Evolutionary conservation across 1,284 basidiomycete species (phyloP), one percentile per base, ranked within the genome.

Genomic region (Puccinia hordei): DNA sequence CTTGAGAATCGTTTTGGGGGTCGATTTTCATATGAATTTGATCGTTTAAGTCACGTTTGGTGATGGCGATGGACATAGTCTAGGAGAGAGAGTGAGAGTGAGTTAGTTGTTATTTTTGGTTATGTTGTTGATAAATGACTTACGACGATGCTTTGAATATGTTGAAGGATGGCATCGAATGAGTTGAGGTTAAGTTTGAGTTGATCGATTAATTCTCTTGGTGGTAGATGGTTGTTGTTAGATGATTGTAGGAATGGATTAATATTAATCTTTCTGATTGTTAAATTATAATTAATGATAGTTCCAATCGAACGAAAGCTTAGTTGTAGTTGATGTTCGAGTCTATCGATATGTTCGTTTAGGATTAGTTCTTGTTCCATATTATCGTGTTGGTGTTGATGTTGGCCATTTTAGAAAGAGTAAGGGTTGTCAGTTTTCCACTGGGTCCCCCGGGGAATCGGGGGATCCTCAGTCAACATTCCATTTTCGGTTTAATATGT

Each of bases 251-350:
- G 63, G 41, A 75, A 61, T 27, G 57, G 61, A 27, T 38, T 30
- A 35, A 75, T 44, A 46, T 72, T 72, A 24, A 55, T 46, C 24
- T 15, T 30, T 72, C 41, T 41, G n/a, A 66, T 2, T 17, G 41
- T 35, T 6, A 66, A 6, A 38, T 66, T 66, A 38, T 66, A 66
- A 38, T 66, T 66, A 38, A 66, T 66, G 63, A 66, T 66, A 33
- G 19, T 9, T 9, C 35, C 63, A 12, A 66, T 66, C 8, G 63
- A 66, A 8, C 35, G 33, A 17, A 66, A 66, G 17, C 35, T 41
- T 1, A 38, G 6, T n/a, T 66, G 63, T 22, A 66, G 63, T 12
- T 66, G 63, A 38, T 15, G 27, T 8, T 66, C 63, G 8, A 66
- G 63, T 41, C 44, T 41, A 24, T 66, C 63, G 63, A 66, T 66